A percentile compares a stretch with the other conserved stretches of the same genome.
phyloP scores from a whole-genome alignment of 345 rosid species.

The Syzygium grande region DNA sequence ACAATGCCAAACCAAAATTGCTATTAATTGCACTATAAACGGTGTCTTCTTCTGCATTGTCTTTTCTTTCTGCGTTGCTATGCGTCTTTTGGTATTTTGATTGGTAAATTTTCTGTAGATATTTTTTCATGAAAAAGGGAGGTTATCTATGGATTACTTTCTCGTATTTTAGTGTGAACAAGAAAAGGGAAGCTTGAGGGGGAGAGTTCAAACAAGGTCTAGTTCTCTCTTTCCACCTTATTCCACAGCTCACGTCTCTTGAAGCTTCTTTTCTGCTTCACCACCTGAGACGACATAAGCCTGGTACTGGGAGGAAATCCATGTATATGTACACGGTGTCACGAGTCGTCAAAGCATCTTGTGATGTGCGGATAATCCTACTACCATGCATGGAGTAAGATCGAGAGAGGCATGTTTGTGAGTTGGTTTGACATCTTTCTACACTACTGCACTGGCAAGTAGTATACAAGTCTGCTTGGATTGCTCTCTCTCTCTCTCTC shows the following conservation, averaged over 20 bases:
- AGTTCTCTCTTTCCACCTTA: neutral
- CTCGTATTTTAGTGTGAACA: neutral
- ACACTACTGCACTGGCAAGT: neutral
- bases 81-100: neutral
- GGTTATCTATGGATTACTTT: neutral
- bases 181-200: constrained; percentile 2
- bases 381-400: neutral
- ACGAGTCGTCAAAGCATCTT: neutral
- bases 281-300: neutral
- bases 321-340: neutral
- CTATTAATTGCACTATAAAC: neutral
- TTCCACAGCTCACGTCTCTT: neutral
- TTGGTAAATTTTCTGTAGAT: neutral
- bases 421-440: neutral
- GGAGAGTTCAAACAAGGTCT: constrained; percentile 7
- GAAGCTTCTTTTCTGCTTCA: neutral
- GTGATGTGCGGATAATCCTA: neutral
- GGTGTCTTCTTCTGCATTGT: neutral
- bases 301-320: neutral
- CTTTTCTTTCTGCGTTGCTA: neutral
- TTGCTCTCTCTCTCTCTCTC: neutral
- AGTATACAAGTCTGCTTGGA: neutral
- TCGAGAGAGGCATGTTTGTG: neutral
- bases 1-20: neutral
- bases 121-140: neutral